Conservation (phyloP, 192 early-diverging fungal genomes). For the Chytriomyces confervae region DNA sequence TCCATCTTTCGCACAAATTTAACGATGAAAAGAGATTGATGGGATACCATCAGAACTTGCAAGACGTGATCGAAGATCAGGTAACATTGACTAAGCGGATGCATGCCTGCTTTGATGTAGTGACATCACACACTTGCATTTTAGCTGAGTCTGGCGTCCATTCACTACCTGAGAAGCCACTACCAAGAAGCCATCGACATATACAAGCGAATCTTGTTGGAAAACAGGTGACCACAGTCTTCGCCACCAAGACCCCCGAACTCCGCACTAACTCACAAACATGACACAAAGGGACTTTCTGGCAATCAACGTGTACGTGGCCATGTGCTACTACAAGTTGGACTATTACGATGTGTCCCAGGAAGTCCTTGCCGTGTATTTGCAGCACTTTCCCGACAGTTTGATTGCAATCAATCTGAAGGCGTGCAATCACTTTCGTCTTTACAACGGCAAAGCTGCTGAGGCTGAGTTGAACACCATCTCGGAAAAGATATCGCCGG, state of each 20-base stretch:
- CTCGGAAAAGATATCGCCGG: constrained; percentile 50
- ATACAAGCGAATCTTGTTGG: constrained; percentile 65
- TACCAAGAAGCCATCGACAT: constrained; percentile 75
- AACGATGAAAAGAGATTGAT: constrained; percentile 71
- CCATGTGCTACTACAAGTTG: constrained; percentile 72
- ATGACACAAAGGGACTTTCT: constrained; percentile 53
- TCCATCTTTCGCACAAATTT: constrained; percentile 69
- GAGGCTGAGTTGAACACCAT: constrained; percentile 61
- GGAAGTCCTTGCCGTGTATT: constrained; percentile 65
- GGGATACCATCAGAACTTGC: constrained; percentile 65
- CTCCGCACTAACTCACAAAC: neutral
- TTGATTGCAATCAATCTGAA: constrained; percentile 64
- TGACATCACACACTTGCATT: neutral
- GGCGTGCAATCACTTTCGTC: constrained; percentile 67
- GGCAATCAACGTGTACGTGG: constrained; percentile 67
- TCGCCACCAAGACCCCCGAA: neutral
- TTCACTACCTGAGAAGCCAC: constrained; percentile 67
- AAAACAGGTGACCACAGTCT: constrained; percentile 46
- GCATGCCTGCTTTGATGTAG: neutral
- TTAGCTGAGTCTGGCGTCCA: constrained; percentile 60
- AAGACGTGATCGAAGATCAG: constrained; percentile 70
- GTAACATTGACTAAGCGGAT: constrained; percentile 17
- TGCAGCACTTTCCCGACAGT: constrained; percentile 63
- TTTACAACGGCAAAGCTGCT: constrained; percentile 70
- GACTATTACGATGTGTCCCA: constrained; percentile 72